These are phyloP conservation scores for Mycosarcoma mackinlayi DNA, from an alignment of 1,284 basidiomycete genomes.

Conservation along the genomic window DNA sequence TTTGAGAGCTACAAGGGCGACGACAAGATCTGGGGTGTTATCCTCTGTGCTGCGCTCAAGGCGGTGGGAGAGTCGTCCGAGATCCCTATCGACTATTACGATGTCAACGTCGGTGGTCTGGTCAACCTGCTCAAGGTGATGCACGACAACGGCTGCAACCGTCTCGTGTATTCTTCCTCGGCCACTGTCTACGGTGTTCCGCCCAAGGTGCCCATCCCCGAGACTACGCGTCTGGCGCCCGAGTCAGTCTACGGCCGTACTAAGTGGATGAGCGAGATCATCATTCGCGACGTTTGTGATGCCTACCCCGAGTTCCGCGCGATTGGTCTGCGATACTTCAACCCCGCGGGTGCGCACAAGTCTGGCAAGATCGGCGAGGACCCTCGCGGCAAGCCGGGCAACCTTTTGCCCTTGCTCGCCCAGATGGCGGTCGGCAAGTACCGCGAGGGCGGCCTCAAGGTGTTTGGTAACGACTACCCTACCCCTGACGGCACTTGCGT, in stretches of 20 bases:
- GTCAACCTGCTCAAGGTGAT: conserved; percentile 71
- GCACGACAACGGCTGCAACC: conserved; percentile 82
- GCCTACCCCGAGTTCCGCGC: conserved; percentile 82
- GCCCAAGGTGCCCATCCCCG: conserved; percentile 90
- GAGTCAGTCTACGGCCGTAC: conserved; percentile 95
- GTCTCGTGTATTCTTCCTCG: conserved; percentile 95
- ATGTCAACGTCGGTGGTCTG: conserved; percentile 64
- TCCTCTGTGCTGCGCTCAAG: conserved; percentile 97
- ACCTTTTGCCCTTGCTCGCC: conserved; percentile 90
- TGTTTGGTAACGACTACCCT: conserved; percentile 98
- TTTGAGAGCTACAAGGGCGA: conserved; percentile 57
- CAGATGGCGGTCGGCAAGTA: conserved; percentile 95
- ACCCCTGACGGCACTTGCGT: conserved; percentile 84
- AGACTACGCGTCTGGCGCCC: conserved; percentile 86
- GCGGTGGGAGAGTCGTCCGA: conserved; percentile 98
- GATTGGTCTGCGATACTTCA: conserved; percentile 93
- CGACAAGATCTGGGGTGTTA: conserved; percentile 84
- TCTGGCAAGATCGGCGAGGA: conserved; percentile 97
- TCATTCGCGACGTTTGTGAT: conserved; percentile 88
- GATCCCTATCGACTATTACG: conserved; percentile 79
- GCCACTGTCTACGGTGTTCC: conserved; percentile 99
- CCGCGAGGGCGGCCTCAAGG: conserved; percentile 81
- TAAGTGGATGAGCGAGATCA: conserved; percentile 91
- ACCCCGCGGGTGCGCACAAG: conserved; percentile 94
- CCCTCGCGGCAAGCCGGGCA: conserved; percentile 91